Percentiles rank a stretch among this genome's conserved stretches.
Conservation (phyloP, 306 rosid genomes). For the Prunus fruticosa region DNA sequence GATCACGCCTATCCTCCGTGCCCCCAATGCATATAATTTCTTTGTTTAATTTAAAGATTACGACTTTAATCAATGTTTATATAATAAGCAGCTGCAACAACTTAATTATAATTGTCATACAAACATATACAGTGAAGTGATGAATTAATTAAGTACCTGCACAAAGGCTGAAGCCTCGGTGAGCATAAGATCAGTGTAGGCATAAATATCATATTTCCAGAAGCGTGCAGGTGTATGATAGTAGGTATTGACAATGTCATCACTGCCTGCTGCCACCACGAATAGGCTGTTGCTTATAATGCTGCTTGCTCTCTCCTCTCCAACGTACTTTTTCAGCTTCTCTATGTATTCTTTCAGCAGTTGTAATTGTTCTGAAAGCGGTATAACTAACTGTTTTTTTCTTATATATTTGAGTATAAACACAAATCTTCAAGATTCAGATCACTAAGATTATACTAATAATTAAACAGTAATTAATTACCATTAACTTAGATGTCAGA, state of each 20-base stretch:
- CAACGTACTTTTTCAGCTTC: constrained; percentile 6
- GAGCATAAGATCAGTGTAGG: constrained; percentile 10
- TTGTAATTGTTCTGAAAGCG: constrained; percentile 1
- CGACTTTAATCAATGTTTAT: too few relatives aligned
- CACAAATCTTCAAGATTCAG: too few relatives aligned
- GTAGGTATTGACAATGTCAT: constrained; percentile 22
- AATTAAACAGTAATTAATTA: not conserved
- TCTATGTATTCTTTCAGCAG: constrained; percentile 8
- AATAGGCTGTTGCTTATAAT: constrained; percentile 9
- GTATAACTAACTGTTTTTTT: not conserved
- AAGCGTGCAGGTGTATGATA: constrained; percentile 8
- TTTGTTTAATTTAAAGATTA: not conserved
- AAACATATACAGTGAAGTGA: too few relatives aligned
- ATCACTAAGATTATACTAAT: too few relatives aligned
- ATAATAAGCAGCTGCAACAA: too few relatives aligned
- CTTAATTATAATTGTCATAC: too few relatives aligned
- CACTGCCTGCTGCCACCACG: constrained; percentile 4
- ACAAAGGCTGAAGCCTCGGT: constrained; percentile 6
- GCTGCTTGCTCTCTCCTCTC: constrained; percentile 1
- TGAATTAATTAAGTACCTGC: not conserved
- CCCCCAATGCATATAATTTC: constrained; percentile 1
- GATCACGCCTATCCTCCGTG: constrained; percentile 12
- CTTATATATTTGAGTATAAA: not conserved
- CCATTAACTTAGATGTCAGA: constrained; percentile 1
- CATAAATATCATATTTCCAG: not conserved